Base-by-base conservation (phyloP, 768 basidiomycete species). In the Crucibulum laeve region DNA sequence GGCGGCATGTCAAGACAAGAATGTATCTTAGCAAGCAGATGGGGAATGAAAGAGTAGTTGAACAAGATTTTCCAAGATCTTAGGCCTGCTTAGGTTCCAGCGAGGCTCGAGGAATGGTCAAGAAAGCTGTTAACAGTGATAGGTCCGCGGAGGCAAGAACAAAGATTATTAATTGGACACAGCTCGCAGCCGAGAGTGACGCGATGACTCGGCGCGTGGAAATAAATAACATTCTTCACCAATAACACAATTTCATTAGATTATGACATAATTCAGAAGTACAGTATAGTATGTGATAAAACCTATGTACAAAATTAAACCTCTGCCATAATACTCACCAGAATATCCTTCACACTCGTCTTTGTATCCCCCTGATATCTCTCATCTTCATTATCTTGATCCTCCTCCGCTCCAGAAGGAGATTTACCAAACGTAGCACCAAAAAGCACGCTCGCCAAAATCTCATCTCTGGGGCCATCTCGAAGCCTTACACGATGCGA, bases 401-500 rank as follows among this genome's bases (percentile, higher is more conserved):
- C 48, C 28, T 46, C 35, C 14, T 26, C 42, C 28, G 17, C 35
- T n/a, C n/a, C n/a, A n/a, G n/a, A n/a, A n/a, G n/a, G n/a, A 25
- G 38, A 35, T 13, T 21, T 28, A 14, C 49, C 50, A 62, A 73
- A 73, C 50, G 74, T 52, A 11, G 83, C 84, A 22, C 81, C 78
- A 53, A 72, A 81, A 46, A 82, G 58, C 3, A 77, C 71, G 47
- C 85, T 79, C 5, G 77, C 77, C 44, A 90, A 59, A 2, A 87
- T 61, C 56, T 90, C 84, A 45, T 87, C 84, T 46, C 78, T 69
- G 1, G 84, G 84, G 1, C 84, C 79, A 56, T 80, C 74, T 26
- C 87, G 71, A 43, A 87, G 74, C 39, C 83, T 70, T 47, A 91
- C 55, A 8, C 89, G 82, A 63, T 91, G 89, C 5, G 84, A 82